Evolutionary conservation across 495 filamentous ascomycete species (phyloP).

Genomic region (Aspergillus ellipticus): DNA sequence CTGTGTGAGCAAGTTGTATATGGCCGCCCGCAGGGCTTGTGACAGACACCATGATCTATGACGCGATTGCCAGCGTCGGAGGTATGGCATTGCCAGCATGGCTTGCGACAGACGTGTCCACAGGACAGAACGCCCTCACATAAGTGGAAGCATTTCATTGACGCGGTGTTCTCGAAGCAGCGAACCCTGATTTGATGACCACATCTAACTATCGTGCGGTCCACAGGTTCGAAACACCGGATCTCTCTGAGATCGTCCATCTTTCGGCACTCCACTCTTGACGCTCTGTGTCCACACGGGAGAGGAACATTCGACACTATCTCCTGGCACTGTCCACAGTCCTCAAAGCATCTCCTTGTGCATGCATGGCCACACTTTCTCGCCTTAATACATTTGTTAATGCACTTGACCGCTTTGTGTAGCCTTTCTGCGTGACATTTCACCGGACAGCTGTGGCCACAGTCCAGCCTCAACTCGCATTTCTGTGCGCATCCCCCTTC

Average conservation of each 20-base stretch:
- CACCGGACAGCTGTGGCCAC: slow-evolving; percentile 1
- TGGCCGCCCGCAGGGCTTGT: not conserved
- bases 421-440: slow-evolving; percentile 2
- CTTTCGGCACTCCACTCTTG: not conserved
- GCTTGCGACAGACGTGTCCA: not conserved
- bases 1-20: slow-evolving; percentile 1
- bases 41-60: slow-evolving; percentile 2
- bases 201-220: not conserved
- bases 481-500: slow-evolving; percentile 63
- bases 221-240: not conserved
- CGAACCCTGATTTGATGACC: not conserved
- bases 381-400: not conserved
- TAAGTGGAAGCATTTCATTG: not conserved
- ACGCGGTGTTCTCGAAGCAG: not conserved
- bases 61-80: not conserved
- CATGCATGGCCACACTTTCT: slow-evolving; percentile 1
- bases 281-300: slow-evolving; percentile 1
- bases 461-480: slow-evolving; percentile 41
- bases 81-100: slow-evolving; percentile 1
- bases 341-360: not conserved
- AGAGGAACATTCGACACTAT: not conserved
- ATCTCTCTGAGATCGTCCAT: not conserved
- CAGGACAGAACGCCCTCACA: not conserved
- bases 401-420: slow-evolving; percentile 5
- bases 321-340: not conserved